Conservation (phyloP, 2,329 filamentous ascomycete species). For the Leptodontidium sp. region DNA sequence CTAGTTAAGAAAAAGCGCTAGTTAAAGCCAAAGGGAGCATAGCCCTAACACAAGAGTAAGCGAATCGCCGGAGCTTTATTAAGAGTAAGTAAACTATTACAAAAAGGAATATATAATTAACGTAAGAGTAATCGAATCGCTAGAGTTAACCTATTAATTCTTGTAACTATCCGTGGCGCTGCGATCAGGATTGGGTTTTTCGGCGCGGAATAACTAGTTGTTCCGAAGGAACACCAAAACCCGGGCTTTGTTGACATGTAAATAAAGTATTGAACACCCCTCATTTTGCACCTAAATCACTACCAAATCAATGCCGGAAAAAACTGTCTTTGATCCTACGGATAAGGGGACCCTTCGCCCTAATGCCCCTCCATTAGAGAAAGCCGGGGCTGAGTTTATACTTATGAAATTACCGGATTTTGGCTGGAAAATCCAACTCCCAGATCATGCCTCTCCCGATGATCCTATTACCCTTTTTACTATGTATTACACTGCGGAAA, state of each 20-base stretch:
- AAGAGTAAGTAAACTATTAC: too few species aligned
- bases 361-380: background rate
- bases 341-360: background rate
- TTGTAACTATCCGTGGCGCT: too few species aligned
- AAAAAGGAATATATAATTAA: too few species aligned
- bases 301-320: background rate
- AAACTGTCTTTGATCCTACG: background rate
- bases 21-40: too few species aligned
- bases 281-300: background rate
- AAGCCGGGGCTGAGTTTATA: background rate
- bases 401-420: background rate
- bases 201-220: slow-evolving; percentile 6
- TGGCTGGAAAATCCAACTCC: background rate
- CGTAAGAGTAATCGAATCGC: too few species aligned
- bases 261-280: background rate
- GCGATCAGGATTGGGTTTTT: too few species aligned
- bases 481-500: slow-evolving; percentile 22
- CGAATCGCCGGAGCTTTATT: too few species aligned
- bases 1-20: too few species aligned
- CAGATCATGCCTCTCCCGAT: slow-evolving; percentile 13
- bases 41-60: too few species aligned
- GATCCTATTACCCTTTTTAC: slow-evolving; percentile 22
- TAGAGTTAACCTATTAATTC: too few species aligned
- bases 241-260: slow-evolving; percentile 11
- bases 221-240: slow-evolving; percentile 21